Conservation (phyloP, 2,329 filamentous ascomycete genomes). For the Fusarium oligoseptatum region DNA sequence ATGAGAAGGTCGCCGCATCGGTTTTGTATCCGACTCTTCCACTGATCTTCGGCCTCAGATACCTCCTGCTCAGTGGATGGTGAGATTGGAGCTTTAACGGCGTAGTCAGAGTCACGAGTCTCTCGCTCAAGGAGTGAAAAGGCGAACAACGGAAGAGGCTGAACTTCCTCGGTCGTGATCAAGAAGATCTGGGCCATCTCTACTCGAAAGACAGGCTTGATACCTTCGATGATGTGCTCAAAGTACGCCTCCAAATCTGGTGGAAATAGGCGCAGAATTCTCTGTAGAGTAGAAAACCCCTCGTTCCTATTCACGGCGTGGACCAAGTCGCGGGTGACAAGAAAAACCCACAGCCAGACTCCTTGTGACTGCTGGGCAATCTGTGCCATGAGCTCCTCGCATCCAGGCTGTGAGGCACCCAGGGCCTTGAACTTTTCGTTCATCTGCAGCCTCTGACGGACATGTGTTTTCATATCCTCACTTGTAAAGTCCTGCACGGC, state of each 20-base stretch:
- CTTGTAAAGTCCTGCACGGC: not conserved
- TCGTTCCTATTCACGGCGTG: not conserved
- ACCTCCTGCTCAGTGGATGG: not conserved
- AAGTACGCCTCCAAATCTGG: constrained; percentile 1
- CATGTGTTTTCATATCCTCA: not conserved
- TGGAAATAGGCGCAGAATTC: not conserved
- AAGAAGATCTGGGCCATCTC: constrained; percentile 1
- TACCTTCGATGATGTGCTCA: not conserved
- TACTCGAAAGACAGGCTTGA: not conserved
- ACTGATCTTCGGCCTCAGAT: not conserved
- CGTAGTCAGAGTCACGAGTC: not conserved
- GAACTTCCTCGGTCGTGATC: constrained; percentile 12
- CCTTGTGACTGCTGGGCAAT: constrained; percentile 9
- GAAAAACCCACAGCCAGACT: constrained; percentile 21
- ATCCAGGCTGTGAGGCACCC: not conserved
- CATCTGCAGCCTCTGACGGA: not conserved
- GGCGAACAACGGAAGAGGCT: constrained; percentile 12
- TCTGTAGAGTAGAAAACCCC: not conserved
- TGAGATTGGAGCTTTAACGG: not conserved
- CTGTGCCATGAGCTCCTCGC: not conserved
- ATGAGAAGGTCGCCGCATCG: constrained; percentile 15
- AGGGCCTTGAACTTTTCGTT: not conserved
- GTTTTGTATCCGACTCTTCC: constrained; percentile 7
- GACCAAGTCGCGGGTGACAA: not conserved
- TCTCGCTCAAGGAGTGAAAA: not conserved